Conservation (phyloP, 2,329 filamentous ascomycete genomes). For the Xylariaceae sp. region DNA sequence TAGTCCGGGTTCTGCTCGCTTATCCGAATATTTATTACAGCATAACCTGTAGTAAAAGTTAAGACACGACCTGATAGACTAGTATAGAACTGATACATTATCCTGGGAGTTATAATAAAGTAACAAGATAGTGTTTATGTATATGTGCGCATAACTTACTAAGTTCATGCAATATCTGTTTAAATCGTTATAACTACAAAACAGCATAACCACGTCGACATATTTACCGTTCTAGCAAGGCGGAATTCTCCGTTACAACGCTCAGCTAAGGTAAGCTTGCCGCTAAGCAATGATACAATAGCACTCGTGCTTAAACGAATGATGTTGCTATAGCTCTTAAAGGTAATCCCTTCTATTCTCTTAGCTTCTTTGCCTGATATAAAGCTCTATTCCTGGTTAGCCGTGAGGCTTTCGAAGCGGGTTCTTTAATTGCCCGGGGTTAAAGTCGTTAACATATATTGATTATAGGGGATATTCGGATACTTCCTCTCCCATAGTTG, state of each 20-base stretch:
- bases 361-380: no score
- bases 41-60: no score
- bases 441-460: background rate
- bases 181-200: background rate
- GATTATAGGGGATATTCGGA: background rate
- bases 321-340: rapidly evolving
- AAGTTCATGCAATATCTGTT: constrained; percentile 26
- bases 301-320: background rate
- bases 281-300: background rate
- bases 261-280: constrained; percentile 17
- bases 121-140: background rate
- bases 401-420: background rate
- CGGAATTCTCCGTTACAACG: background rate
- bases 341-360: background rate
- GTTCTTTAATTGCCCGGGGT: background rate
- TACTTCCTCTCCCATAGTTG: background rate
- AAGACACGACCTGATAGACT: no score
- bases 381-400: constrained; percentile 1
- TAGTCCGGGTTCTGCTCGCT: no score
- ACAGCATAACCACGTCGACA: background rate
- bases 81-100: background rate
- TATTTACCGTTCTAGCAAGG: background rate
- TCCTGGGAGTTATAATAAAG: background rate
- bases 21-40: no score
- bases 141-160: constrained; percentile 11